A percentile compares a stretch with the other conserved stretches of the same genome.
Conservation (phyloP, 805 yeast species). For the Maudiozyma serrabonitensis region DNA sequence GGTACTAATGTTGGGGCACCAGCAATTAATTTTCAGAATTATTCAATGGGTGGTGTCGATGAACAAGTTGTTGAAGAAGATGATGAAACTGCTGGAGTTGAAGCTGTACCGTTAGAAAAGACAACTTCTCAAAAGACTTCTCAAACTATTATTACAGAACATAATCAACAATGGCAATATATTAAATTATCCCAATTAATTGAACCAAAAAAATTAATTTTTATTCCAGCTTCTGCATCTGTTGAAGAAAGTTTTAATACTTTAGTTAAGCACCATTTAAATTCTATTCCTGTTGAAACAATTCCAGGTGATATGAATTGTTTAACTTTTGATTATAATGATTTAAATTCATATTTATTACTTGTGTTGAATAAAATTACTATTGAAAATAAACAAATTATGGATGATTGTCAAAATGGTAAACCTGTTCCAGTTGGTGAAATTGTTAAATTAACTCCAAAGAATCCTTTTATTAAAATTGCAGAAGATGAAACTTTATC, state of each 20-base stretch:
- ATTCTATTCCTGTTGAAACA: constrained; percentile 73
- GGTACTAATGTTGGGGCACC: background rate
- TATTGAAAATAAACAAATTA: constrained; percentile 27
- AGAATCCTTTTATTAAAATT: constrained; percentile 78
- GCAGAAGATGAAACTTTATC: constrained; percentile 59
- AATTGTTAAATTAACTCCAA: constrained; percentile 74
- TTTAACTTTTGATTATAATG: constrained; percentile 84
- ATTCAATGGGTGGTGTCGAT: constrained; percentile 1
- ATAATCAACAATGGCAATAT: constrained; percentile 53
- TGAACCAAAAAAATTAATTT: constrained; percentile 66
- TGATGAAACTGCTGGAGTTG: background rate
- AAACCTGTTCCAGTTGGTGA: constrained; percentile 87
- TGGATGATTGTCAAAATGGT: constrained; percentile 65
- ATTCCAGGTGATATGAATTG: constrained; percentile 52
- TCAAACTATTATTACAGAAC: constrained; percentile 15
- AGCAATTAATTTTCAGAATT: background rate
- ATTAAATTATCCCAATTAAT: constrained; percentile 63
- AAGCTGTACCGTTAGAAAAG: constrained; percentile 10
- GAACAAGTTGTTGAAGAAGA: background rate
- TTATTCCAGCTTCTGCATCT: constrained; percentile 54
- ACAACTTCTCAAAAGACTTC: constrained; percentile 5
- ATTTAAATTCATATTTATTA: constrained; percentile 75
- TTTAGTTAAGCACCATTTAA: constrained; percentile 59
- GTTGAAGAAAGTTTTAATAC: constrained; percentile 86
- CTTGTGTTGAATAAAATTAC: constrained; percentile 68